Percentiles rank a stretch among this genome's conserved stretches.
These are phyloP conservation scores for Candida michaelii DNA, from an alignment of 805 yeast genomes.

Conservation along the genomic window DNA sequence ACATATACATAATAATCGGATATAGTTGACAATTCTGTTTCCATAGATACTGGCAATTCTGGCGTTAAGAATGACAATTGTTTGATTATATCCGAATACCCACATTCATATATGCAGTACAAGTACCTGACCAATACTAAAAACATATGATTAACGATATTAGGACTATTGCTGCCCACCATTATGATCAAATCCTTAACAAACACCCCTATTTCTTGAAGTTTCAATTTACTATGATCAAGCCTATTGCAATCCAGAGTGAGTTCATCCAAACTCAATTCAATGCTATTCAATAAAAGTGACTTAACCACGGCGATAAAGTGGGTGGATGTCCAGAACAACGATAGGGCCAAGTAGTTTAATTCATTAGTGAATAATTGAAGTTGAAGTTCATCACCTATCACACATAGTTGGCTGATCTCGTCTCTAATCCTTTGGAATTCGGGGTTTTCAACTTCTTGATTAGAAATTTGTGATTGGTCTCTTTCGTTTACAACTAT, in stretches of 20 bases:
- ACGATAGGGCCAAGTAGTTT: neutral
- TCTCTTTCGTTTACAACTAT: neutral
- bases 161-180: neutral
- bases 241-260: constrained; percentile 10
- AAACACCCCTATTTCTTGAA: constrained; percentile 1
- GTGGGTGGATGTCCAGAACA: neutral
- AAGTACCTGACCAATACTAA: constrained; percentile 5
- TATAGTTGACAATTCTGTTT: neutral
- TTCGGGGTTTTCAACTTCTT: neutral
- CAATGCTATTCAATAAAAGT: constrained; percentile 2
- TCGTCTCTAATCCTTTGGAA: too few species aligned
- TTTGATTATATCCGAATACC: neutral
- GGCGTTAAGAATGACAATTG: constrained; percentile 18
- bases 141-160: neutral
- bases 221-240: constrained; percentile 9
- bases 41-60: constrained; percentile 18
- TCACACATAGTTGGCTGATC: neutral
- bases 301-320: neutral
- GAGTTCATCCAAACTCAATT: constrained; percentile 2
- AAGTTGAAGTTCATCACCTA: constrained; percentile 1
- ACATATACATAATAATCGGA: constrained; percentile 26
- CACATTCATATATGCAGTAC: constrained; percentile 11
- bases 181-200: neutral
- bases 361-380: constrained; percentile 1
- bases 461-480: too few species aligned